phyloP scores from a whole-genome alignment of 2,329 filamentous ascomycete species.

The Claviceps maximensis region DNA sequence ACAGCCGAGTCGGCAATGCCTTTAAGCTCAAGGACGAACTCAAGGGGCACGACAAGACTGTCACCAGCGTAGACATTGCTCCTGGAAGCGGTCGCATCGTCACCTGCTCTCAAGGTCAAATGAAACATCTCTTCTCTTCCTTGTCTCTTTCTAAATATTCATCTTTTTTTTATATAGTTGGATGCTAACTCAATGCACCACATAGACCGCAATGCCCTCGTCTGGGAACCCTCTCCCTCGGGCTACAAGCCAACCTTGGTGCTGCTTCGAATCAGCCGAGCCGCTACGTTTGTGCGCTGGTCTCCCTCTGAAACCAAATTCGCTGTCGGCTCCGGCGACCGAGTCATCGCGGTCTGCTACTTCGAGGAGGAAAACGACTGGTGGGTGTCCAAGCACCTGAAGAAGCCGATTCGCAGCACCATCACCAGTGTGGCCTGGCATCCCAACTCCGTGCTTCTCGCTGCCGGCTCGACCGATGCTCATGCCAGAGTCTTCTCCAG shows the following conservation, averaged over 20 bases:
- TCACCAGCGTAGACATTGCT: conserved; percentile 93
- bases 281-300: conserved; percentile 95
- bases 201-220: conserved; percentile 86
- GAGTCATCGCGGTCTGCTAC: conserved; percentile 93
- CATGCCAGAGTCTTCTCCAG: conserved; percentile 89
- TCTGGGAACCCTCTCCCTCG: conserved; percentile 86
- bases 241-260: conserved; percentile 97
- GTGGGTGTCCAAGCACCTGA: conserved; percentile 99
- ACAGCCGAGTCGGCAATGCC: conserved; percentile 55
- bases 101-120: conserved; percentile 80
- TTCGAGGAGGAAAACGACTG: conserved; percentile 99
- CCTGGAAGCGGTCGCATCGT: conserved; percentile 85
- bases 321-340: conserved; percentile 88
- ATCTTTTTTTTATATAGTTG: not conserved
- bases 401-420: conserved; percentile 96
- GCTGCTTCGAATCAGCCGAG: conserved; percentile 89
- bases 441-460: conserved; percentile 89
- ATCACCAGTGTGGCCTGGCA: conserved; percentile 95
- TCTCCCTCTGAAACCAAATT: conserved; percentile 95
- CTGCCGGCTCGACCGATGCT: conserved; percentile 91
- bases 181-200: not conserved
- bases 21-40: conserved; percentile 85
- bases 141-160: not conserved
- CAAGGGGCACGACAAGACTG: conserved; percentile 91
- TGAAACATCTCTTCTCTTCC: too few species aligned